phyloP scores from a whole-genome alignment of 176 grass and related monocot species.

The Melocanna baccifera region DNA sequence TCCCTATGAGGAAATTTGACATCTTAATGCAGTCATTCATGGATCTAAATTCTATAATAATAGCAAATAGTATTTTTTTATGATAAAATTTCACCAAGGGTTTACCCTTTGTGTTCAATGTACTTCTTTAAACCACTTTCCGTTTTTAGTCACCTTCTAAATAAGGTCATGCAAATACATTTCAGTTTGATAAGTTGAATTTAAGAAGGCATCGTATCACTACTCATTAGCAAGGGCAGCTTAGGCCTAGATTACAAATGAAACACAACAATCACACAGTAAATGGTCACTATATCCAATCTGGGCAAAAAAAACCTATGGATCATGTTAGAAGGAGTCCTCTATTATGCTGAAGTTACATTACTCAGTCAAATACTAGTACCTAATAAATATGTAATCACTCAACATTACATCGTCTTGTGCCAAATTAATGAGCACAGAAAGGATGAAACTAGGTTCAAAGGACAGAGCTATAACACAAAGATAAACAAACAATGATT shows the following conservation, averaged over 20 bases:
- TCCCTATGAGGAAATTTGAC: not conserved
- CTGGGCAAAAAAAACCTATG: not conserved
- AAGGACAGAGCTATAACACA: slow-evolving; percentile 21
- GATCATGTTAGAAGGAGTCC: not conserved
- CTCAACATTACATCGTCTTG: not conserved
- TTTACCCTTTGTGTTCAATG: not conserved
- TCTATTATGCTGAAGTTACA: not conserved
- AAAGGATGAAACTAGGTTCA: slow-evolving; percentile 32
- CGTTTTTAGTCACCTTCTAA: not conserved
- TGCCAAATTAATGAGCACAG: not conserved
- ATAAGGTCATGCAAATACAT: not conserved
- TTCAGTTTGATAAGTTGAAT: slow-evolving; percentile 18
- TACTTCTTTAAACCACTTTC: not conserved
- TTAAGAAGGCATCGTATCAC: not conserved
- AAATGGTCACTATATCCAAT: not conserved
- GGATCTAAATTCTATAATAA: not conserved
- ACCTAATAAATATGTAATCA: not conserved
- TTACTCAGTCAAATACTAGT: slow-evolving; percentile 3
- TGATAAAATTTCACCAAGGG: not conserved
- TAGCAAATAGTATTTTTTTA: not conserved
- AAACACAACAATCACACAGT: not conserved
- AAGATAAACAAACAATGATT: slow-evolving; percentile 2
- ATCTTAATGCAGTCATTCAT: slow-evolving; percentile 24
- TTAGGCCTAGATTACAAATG: slow-evolving; percentile 21
- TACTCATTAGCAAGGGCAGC: not conserved